Conservation (phyloP, 805 yeast genomes). For the Suhomyces pyralidae region DNA sequence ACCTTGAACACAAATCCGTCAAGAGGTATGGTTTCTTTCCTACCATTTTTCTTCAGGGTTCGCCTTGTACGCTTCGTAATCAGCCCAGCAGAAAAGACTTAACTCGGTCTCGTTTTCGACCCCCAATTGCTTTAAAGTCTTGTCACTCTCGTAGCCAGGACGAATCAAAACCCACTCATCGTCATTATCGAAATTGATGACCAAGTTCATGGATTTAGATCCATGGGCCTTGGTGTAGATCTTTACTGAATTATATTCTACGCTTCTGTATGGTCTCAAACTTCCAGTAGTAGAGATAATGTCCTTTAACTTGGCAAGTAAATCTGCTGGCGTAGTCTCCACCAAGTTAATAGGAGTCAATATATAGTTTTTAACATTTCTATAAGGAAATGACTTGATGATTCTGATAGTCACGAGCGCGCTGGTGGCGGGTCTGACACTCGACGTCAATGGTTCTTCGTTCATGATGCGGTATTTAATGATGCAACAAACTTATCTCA, state of each 20-base stretch:
- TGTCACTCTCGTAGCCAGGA: conserved; percentile 15
- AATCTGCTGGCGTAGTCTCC: conserved; percentile 59
- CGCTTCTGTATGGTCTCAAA: conserved; percentile 78
- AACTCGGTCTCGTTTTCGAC: conserved; percentile 88
- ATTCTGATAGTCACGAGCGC: conserved; percentile 82
- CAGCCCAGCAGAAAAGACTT: conserved; percentile 69
- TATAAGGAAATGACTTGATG: conserved; percentile 85
- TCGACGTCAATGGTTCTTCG: conserved; percentile 73
- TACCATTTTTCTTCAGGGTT: conserved; percentile 93
- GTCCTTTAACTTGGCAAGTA: conserved; percentile 51
- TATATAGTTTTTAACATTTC: conserved; percentile 79
- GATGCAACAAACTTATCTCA: not conserved
- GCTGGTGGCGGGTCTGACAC: conserved; percentile 66
- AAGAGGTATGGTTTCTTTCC: not conserved
- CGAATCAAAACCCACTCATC: conserved; percentile 61
- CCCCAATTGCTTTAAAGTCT: conserved; percentile 35
- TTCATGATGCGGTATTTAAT: not conserved
- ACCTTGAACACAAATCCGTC: too few species aligned
- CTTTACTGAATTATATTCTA: conserved; percentile 71
- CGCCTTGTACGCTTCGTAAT: conserved; percentile 63
- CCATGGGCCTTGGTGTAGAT: conserved; percentile 94
- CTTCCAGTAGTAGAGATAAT: conserved; percentile 57
- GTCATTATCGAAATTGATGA: conserved; percentile 80
- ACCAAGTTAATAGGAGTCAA: conserved; percentile 69
- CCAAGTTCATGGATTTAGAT: conserved; percentile 87